Evolutionary conservation across 306 rosid species (phyloP).

Genomic region (Myrica gale): DNA sequence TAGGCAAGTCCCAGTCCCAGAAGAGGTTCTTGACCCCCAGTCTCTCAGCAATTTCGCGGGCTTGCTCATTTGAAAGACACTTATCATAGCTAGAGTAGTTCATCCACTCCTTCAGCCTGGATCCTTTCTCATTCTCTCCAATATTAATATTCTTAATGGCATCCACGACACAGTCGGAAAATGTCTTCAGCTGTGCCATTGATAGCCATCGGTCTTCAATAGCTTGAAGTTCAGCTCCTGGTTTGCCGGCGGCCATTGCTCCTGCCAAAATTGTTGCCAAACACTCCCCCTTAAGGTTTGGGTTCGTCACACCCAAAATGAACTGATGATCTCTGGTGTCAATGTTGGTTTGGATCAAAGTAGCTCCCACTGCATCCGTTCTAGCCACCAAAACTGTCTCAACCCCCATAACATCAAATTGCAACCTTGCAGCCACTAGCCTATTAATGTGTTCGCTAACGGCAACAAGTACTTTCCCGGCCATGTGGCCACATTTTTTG

Average conservation of each 20-base stretch:
- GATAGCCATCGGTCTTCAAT: conserved; percentile 73
- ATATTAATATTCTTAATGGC: conserved; percentile 52
- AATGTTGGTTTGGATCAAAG: conserved; percentile 76
- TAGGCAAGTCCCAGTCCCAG: conserved; percentile 94
- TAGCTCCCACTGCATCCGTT: conserved; percentile 84
- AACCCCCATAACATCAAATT: conserved; percentile 93
- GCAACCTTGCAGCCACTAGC: conserved; percentile 88
- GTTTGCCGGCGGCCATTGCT: conserved; percentile 67
- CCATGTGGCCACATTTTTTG: conserved; percentile 98
- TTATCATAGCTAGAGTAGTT: conserved; percentile 45
- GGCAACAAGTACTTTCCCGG: conserved; percentile 83
- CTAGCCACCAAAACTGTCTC: conserved; percentile 88
- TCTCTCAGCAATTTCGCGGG: conserved; percentile 56
- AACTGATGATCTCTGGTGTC: conserved; percentile 85
- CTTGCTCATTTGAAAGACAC: conserved; percentile 69
- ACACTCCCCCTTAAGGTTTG: conserved; percentile 47
- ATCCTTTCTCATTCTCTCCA: conserved; percentile 52
- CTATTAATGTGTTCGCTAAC: conserved; percentile 80
- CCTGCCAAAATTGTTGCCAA: conserved; percentile 56
- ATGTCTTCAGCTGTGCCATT: conserved; percentile 69
- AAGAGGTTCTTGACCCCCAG: conserved; percentile 62
- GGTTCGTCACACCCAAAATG: conserved; percentile 78
- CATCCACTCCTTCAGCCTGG: conserved; percentile 67
- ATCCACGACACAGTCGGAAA: conserved; percentile 67
- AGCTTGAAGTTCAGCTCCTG: conserved; percentile 73